phyloP scores from a whole-genome alignment of 108 stramenopile genomes.

The Fragilariopsis cylindrus region DNA sequence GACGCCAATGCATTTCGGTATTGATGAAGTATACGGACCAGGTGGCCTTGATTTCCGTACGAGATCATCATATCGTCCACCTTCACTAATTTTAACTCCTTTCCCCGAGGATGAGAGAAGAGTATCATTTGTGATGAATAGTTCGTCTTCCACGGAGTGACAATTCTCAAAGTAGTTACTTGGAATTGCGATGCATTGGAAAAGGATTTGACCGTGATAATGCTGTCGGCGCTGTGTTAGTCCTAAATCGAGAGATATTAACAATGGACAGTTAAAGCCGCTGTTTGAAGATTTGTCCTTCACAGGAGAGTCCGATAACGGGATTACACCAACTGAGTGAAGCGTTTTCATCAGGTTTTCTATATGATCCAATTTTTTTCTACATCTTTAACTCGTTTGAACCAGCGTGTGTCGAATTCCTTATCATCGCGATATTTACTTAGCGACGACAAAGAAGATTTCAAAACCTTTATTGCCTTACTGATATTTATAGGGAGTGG shows the following conservation, averaged over 20 bases:
- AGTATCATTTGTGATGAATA: constrained; percentile 25
- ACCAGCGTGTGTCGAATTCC: constrained; percentile 26
- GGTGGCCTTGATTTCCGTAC: constrained; percentile 69
- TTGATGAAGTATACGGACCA: constrained; percentile 65
- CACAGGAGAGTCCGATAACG: constrained; percentile 9
- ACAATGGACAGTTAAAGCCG: constrained; percentile 48
- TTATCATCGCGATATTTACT: constrained; percentile 1
- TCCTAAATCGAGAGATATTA: constrained; percentile 73
- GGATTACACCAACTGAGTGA: constrained; percentile 48
- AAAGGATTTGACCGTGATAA: constrained; percentile 65
- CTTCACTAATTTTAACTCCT: constrained; percentile 72
- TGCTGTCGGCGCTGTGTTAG: constrained; percentile 61
- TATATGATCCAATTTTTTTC: constrained; percentile 45
- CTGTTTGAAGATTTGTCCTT: constrained; percentile 1
- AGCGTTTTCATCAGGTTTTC: constrained; percentile 48
- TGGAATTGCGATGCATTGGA: constrained; percentile 66
- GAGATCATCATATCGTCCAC: constrained; percentile 69
- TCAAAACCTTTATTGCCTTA: constrained; percentile 53
- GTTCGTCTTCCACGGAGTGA: constrained; percentile 3
- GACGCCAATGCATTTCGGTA: constrained; percentile 69
- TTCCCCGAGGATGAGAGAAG: constrained; percentile 34
- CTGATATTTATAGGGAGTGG: constrained; percentile 60
- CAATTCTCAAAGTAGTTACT: constrained; percentile 49
- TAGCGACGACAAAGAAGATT: constrained; percentile 26
- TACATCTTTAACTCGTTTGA: constrained; percentile 58